phyloP scores from a whole-genome alignment of 139 green algal species.

The Tetratostichococcus sp. region DNA sequence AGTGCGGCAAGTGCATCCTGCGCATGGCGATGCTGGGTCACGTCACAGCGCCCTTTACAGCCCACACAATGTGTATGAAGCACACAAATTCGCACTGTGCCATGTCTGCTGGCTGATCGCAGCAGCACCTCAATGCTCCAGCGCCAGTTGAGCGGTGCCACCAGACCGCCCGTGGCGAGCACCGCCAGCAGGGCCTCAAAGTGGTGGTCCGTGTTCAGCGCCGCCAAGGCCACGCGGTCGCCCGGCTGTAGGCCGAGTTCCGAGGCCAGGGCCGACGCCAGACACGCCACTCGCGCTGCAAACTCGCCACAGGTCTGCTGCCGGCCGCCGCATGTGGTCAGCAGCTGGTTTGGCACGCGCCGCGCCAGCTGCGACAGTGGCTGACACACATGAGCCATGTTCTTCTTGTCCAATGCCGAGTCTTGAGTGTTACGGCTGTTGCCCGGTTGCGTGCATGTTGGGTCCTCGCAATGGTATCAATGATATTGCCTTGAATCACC shows the following conservation, averaged over 20 bases:
- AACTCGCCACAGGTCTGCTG: slow-evolving; percentile 17
- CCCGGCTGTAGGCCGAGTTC: slow-evolving; percentile 20
- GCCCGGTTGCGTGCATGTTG: no score
- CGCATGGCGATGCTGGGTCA: neutral
- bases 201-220: slow-evolving; percentile 27
- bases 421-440: neutral
- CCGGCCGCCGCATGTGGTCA: slow-evolving; percentile 19
- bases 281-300: slow-evolving; percentile 23
- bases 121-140: slow-evolving; percentile 49
- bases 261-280: slow-evolving; percentile 27
- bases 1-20: slow-evolving; percentile 7
- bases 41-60: no score
- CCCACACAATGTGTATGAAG: no score
- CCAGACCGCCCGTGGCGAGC: slow-evolving; percentile 51
- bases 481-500: no score
- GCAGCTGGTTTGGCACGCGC: neutral
- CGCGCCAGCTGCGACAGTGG: slow-evolving; percentile 17
- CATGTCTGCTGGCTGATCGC: neutral
- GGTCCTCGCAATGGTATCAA: no score
- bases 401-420: neutral
- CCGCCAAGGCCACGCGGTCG: slow-evolving; percentile 36
- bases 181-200: slow-evolving; percentile 56
- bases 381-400: slow-evolving; percentile 27
- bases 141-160: slow-evolving; percentile 68
- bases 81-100: no score